phyloP scores from a whole-genome alignment of 2,329 filamentous ascomycete genomes.

The Aureobasidium mangrovei region DNA sequence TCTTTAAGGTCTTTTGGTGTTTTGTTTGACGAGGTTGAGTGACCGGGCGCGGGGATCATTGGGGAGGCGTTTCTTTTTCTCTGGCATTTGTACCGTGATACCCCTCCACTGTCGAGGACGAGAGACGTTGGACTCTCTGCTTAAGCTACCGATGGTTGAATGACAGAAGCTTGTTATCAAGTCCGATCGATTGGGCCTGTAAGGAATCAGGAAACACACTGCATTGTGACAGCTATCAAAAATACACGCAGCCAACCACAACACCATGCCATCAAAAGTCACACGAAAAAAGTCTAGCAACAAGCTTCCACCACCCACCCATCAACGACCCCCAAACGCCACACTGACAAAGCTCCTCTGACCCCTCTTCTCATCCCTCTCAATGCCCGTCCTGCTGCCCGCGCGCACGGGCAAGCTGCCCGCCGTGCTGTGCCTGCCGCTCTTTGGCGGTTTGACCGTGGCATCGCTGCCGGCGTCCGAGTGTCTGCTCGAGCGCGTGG shows the following conservation, averaged over 20 bases:
- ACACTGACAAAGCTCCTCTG: constrained; percentile 28
- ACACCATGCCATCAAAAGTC: neutral
- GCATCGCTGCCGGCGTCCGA: constrained; percentile 20
- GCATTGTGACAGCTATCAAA: no score
- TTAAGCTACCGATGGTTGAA: no score
- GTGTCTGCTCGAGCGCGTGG: constrained; percentile 15
- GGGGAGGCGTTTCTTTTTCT: no score
- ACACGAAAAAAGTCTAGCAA: neutral
- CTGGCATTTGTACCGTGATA: no score
- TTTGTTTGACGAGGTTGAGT: constrained; percentile 1
- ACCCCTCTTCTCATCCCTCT: constrained; percentile 22
- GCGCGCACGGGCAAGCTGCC: constrained; percentile 26
- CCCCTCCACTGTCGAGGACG: no score
- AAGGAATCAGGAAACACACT: no score
- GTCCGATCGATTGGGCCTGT: no score
- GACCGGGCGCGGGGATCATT: no score
- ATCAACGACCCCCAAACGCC: constrained; percentile 3
- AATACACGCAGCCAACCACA: no score
- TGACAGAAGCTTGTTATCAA: no score
- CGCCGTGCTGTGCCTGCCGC: constrained; percentile 25
- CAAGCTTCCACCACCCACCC: neutral
- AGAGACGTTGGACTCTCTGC: no score
- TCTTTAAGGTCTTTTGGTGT: constrained; percentile 4
- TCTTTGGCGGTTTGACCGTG: constrained; percentile 21
- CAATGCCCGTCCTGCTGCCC: constrained; percentile 30